These are phyloP conservation scores for Annulohypoxylon stygium DNA, from an alignment of 495 filamentous ascomycete species.

Conservation along the genomic window DNA sequence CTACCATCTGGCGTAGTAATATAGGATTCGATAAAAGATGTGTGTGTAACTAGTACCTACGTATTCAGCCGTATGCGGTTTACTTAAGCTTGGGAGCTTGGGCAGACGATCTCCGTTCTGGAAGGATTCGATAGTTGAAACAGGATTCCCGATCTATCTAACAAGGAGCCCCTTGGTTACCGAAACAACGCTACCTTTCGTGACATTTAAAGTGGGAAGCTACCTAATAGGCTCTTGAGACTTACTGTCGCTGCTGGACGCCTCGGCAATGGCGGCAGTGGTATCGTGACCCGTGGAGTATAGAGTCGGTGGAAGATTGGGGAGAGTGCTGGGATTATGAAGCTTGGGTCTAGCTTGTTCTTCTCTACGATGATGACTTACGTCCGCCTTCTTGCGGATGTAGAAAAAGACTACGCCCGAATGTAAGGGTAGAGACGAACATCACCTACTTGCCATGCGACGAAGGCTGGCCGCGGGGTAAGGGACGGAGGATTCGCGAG, in stretches of 20 bases:
- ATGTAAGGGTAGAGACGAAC: background rate
- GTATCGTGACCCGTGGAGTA: background rate
- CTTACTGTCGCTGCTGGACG: background rate
- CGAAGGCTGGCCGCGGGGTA: background rate
- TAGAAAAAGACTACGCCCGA: background rate
- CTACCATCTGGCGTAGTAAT: conserved; percentile 29
- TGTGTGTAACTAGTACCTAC: background rate
- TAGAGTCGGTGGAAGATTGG: background rate
- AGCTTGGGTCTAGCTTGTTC: background rate
- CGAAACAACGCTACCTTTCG: conserved; percentile 16
- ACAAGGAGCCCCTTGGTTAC: conserved; percentile 19
- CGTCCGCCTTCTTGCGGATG: background rate
- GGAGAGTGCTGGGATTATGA: background rate
- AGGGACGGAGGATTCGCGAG: conserved; percentile 15
- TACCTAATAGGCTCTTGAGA: background rate
- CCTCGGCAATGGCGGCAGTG: conserved; percentile 1
- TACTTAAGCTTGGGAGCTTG: conserved; percentile 10
- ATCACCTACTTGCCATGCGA: background rate
- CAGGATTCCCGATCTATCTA: conserved; percentile 17
- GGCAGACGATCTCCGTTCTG: conserved; percentile 4
- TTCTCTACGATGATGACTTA: background rate
- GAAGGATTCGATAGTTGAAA: conserved; percentile 40
- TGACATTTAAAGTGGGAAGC: background rate
- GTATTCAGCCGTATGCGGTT: background rate
- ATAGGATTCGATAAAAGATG: conserved; percentile 5